Evolutionary conservation across 1,284 basidiomycete genomes (phyloP).

Genomic region (Porodaedalea pini): DNA sequence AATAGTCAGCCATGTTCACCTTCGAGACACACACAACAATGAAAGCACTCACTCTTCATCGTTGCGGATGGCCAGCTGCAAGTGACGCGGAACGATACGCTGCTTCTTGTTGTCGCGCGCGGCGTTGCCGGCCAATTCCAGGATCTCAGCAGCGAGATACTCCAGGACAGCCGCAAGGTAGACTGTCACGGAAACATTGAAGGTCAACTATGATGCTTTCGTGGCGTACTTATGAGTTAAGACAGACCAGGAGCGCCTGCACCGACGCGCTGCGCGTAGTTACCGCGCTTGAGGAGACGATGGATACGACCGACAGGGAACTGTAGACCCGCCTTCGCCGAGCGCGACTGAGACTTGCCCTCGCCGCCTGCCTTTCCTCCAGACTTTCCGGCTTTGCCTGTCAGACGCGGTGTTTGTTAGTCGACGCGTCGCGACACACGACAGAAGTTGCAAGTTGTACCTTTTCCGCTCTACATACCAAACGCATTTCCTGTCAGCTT

Average conservation of each 20-base stretch:
- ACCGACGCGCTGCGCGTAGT: constrained; percentile 81
- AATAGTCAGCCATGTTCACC: neutral
- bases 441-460: neutral
- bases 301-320: constrained; percentile 93
- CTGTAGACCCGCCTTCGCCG: constrained; percentile 79
- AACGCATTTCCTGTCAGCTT: neutral
- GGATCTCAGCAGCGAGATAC: constrained; percentile 85
- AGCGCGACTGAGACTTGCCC: constrained; percentile 66
- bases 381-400: constrained; percentile 54
- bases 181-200: constrained; percentile 48
- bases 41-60: constrained; percentile 62
- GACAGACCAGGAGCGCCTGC: constrained; percentile 72
- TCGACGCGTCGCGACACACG: neutral
- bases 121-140: constrained; percentile 84
- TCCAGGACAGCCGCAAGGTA: constrained; percentile 84
- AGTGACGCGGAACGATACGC: constrained; percentile 83
- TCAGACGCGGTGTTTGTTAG: constrained; percentile 27
- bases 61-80: constrained; percentile 86
- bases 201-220: neutral
- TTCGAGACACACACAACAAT: neutral
- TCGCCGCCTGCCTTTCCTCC: constrained; percentile 53
- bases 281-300: constrained; percentile 85
- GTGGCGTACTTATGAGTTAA: neutral
- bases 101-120: constrained; percentile 81
- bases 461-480: constrained; percentile 16